Conservation (phyloP, 768 basidiomycete species). For the Tricholoma bakamatsutake region DNA sequence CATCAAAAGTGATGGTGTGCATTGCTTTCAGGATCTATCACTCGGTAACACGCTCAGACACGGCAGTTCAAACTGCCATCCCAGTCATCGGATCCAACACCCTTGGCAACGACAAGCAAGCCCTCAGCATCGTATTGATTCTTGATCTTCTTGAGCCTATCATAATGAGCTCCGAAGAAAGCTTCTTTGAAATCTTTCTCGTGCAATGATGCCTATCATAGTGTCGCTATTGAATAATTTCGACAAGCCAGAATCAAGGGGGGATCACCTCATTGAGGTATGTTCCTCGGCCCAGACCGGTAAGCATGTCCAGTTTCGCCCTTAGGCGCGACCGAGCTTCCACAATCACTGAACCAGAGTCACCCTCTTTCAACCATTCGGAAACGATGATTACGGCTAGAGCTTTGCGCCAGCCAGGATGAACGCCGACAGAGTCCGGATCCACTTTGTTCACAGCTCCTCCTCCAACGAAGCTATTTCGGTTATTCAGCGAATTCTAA, state of each 20-base stretch:
- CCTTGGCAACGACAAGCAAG: conserved; percentile 38
- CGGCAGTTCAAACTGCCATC: conserved; percentile 17
- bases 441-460: conserved; percentile 34
- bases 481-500: no score
- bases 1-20: no score
- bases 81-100: conserved; percentile 49
- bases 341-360: conserved; percentile 20
- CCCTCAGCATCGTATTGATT: conserved; percentile 34
- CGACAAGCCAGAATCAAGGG: neutral
- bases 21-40: no score
- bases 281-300: conserved; percentile 27
- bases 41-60: no score
- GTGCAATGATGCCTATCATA: conserved; percentile 33
- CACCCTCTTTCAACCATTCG: conserved; percentile 5
- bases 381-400: conserved; percentile 22
- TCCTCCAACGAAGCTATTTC: conserved; percentile 36
- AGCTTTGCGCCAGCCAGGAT: conserved; percentile 43
- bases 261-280: conserved; percentile 46
- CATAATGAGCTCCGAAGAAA: conserved; percentile 42
- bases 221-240: neutral
- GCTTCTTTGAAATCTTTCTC: conserved; percentile 33
- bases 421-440: conserved; percentile 33
- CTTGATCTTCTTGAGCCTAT: conserved; percentile 35
- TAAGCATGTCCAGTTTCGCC: conserved; percentile 16
- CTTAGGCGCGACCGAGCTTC: conserved; percentile 11